Evolutionary conservation across 495 filamentous ascomycete species (phyloP).

Genomic region (Penicillium roqueforti): DNA sequence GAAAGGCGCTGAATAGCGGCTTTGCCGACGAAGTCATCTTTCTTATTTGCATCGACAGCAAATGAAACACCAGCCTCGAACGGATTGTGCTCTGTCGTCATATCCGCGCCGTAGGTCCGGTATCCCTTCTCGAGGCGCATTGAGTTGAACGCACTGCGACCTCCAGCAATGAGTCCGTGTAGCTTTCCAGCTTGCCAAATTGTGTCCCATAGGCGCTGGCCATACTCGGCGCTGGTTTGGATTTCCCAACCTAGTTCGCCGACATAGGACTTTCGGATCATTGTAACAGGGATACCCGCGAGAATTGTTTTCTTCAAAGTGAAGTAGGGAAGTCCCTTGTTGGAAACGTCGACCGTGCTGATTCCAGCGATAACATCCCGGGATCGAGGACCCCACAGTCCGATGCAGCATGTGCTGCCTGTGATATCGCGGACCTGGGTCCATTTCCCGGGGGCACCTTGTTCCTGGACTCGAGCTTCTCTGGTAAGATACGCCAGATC

Average conservation of each 20-base stretch:
- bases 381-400: slow-evolving; percentile 49
- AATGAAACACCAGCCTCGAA: slow-evolving; percentile 43
- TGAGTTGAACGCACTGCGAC: slow-evolving; percentile 45
- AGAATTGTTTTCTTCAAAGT: slow-evolving; percentile 32
- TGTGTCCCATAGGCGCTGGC: slow-evolving; percentile 43
- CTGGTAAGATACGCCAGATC: slow-evolving; percentile 43
- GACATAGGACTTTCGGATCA: slow-evolving; percentile 44
- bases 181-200: slow-evolving; percentile 41
- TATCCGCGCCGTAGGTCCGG: slow-evolving; percentile 40
- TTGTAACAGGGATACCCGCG: slow-evolving; percentile 38
- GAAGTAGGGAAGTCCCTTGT: slow-evolving; percentile 38
- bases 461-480: slow-evolving; percentile 35
- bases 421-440: slow-evolving; percentile 47
- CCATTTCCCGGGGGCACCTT: slow-evolving; percentile 17
- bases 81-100: slow-evolving; percentile 48
- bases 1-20: slow-evolving; percentile 28
- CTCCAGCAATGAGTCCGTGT: slow-evolving; percentile 45
- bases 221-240: slow-evolving; percentile 45
- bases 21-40: slow-evolving; percentile 39
- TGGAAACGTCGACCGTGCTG: slow-evolving; percentile 38
- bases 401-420: slow-evolving; percentile 47
- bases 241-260: slow-evolving; percentile 52
- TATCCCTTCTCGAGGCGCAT: slow-evolving; percentile 48
- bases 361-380: slow-evolving; percentile 31
- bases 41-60: slow-evolving; percentile 33